Base-by-base conservation (phyloP, 108 stramenopile genomes). In the Skeletonema costatum region DNA sequence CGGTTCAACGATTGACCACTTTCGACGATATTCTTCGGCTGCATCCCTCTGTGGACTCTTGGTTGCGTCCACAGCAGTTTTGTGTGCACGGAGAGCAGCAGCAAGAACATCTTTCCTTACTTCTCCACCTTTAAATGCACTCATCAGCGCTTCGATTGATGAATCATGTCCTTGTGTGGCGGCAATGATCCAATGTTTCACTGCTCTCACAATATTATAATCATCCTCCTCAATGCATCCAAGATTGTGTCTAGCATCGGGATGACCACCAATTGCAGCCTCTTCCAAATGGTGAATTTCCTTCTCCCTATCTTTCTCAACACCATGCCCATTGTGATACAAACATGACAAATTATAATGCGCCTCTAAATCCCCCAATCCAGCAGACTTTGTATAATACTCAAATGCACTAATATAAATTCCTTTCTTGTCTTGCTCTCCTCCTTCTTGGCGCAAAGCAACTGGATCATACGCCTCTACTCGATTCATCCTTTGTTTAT, bases 121-220 rank as follows among this genome's bases (percentile, higher is more conserved):
- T 2, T 2, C 14, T 7, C 63, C 63, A 17, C 0, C 0, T 9
- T 19, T 21, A n/a, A 19, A 64, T 10, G 8, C 63, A 2, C 38
- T 10, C 36, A 9, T 64, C 17, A 64, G 31, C 38, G 0, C 3
- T n/a, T 38, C 8, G 2, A 38, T 35, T 9, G 63, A 14, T 12
- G 0, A 0, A 35, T 64, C 39, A 19, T 64, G 1, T 38, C 63
- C 63, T 1, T 25, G 38, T 10, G 9, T 11, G 33, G 63, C 63
- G n/a, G n/a, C n/a, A n/a, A n/a, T n/a, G n/a, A n/a, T 19, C n/a
- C 8, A 64, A 64, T 64, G 63, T 64, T 39, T 64, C 11, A 64
- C n/a, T 64, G 63, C 63, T 2, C 63, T 19, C n/a, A 38, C 63
- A 7, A 8, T 35, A 4, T 21, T 39, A 2, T 8, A n/a, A 17